Base-by-base conservation (phyloP, 495 filamentous ascomycete species). In the Penicillium herquei region DNA sequence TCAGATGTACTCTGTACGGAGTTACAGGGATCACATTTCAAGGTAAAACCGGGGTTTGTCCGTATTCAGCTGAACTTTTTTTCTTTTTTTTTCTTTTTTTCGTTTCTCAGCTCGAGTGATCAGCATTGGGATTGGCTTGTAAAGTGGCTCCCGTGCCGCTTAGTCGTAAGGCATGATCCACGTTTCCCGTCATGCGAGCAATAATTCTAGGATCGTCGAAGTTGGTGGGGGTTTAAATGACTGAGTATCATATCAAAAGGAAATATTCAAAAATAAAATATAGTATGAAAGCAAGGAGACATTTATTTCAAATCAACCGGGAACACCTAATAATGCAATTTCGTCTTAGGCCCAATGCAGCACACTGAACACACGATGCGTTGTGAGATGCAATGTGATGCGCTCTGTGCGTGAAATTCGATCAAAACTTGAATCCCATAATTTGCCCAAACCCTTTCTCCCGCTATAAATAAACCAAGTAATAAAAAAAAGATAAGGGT, bases 41-140 rank as follows among this genome's bases (percentile, higher is more conserved):
- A 26, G 21, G 21, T 4, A 26, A 26, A 26, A 26, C 21, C 21
- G 21, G 21, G 21, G 21, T 26, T 26, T 26, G 21, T 26, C 21
- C 21, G 21, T 26, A 26, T 26, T 26, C 40, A 53, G 51, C 30
- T 46, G 43, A 46, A 32, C 41, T 41, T 13, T 40, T 13, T 10
- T 5, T 13, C 4, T 40, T 10, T 12, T 40, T 40, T 26, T 45
- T 3, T 26, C 14, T 17, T 21, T 30, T 12, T 7, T 30, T 46
- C 34, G n/a, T n/a, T 7, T 16, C 32, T 37, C 34, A 45, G 43
- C 42, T 17, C 39, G 12, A 52, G 48, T 49, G 59, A 52, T 57
- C 41, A 26, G 74, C 74, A 18, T 82, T 77, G 43, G 43, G 48
- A 52, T 61, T 45, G 43, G 58, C 58, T 49, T 7, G 31, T 46